Conservation (phyloP, 2,329 filamentous ascomycete species). For the Dothistroma septosporum region DNA sequence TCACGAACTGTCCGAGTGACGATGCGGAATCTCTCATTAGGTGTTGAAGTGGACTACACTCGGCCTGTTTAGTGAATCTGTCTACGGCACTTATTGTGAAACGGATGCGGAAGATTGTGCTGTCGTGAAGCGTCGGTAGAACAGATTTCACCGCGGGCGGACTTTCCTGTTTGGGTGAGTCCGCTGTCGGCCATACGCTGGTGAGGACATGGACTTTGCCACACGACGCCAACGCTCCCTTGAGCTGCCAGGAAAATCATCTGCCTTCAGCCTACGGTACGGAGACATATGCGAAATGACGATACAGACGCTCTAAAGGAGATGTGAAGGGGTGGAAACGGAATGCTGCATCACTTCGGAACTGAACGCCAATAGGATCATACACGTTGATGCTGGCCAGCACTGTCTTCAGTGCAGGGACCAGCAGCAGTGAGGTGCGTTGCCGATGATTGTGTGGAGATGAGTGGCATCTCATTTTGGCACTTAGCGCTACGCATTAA, state of each 20-base stretch:
- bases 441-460: background rate
- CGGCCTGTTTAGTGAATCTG: background rate
- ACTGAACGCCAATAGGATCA: too few species aligned
- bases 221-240: too few species aligned
- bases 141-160: background rate
- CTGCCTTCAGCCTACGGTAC: too few species aligned
- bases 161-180: background rate
- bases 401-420: background rate
- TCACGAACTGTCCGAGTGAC: background rate
- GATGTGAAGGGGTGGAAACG: too few species aligned
- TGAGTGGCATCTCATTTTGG: background rate
- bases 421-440: background rate
- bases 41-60: background rate
- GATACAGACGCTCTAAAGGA: too few species aligned
- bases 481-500: background rate
- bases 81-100: background rate
- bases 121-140: background rate
- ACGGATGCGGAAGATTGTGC: background rate
- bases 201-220: background rate
- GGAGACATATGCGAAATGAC: too few species aligned
- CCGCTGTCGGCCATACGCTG: background rate
- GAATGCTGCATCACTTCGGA: too few species aligned
- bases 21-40: background rate
- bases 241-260: too few species aligned
- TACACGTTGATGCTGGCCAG: background rate